phyloP scores from a whole-genome alignment of 2,329 filamentous ascomycete genomes.

The Colletotrichum paranaense region DNA sequence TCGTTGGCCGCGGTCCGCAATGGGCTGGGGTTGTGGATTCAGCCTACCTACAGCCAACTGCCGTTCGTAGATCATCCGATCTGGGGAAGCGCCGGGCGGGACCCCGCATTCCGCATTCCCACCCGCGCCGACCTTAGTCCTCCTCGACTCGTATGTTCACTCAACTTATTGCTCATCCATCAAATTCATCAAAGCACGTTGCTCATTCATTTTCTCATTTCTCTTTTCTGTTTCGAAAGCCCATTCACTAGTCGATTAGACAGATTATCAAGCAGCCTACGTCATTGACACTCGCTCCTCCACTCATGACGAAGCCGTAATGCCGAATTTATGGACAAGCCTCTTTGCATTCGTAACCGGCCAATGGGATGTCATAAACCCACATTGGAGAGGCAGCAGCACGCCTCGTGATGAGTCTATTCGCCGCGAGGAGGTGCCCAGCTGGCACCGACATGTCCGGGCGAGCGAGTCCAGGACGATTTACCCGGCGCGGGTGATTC shows the following conservation, averaged over 20 bases:
- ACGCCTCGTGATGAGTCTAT: not conserved
- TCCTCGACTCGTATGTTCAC: not conserved
- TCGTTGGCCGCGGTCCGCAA: slow-evolving; percentile 7
- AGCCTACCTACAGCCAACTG: slow-evolving; percentile 8
- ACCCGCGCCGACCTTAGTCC: slow-evolving; percentile 7
- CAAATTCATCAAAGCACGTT: not conserved
- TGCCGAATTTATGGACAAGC: slow-evolving; percentile 1
- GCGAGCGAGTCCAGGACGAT: slow-evolving; percentile 47
- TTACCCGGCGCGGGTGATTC: slow-evolving; percentile 45
- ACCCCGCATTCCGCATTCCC: slow-evolving; percentile 28
- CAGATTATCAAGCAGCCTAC: not conserved
- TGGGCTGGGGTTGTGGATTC: slow-evolving; percentile 9
- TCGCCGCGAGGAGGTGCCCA: slow-evolving; percentile 26
- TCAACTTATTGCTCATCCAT: not conserved
- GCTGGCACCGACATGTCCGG: slow-evolving; percentile 54
- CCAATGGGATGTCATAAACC: slow-evolving; percentile 6
- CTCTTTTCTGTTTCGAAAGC: not conserved
- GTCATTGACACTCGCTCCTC: not conserved
- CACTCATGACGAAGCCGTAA: not conserved
- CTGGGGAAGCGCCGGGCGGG: slow-evolving; percentile 25
- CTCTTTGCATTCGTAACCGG: slow-evolving; percentile 13
- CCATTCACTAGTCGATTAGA: not conserved
- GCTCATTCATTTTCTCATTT: not conserved
- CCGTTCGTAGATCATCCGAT: slow-evolving; percentile 23
- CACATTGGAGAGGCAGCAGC: not conserved